Percentiles rank a stretch among this genome's conserved stretches.
phyloP scores from a whole-genome alignment of 2,329 filamentous ascomycete species.

The Clathrospora elynae region DNA sequence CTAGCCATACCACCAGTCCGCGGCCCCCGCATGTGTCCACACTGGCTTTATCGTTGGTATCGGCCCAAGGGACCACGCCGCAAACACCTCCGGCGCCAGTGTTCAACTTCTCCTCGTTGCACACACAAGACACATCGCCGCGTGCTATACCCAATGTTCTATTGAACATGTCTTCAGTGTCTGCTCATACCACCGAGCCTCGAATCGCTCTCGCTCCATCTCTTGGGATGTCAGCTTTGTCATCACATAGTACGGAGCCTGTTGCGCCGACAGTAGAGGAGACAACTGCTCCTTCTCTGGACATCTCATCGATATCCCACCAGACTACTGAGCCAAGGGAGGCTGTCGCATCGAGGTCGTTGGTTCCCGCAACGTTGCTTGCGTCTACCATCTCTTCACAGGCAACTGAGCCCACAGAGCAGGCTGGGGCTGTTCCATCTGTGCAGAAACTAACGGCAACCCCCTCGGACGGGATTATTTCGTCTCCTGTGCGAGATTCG shows the following conservation, averaged over 20 bases:
- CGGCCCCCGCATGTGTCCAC: constrained; percentile 19
- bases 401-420: constrained; percentile 29
- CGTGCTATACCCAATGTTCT: constrained; percentile 17
- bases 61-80: constrained; percentile 33
- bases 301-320: constrained; percentile 35
- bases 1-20: constrained; percentile 34
- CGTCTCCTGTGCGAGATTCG: not conserved
- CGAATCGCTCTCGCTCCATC: constrained; percentile 17
- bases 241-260: constrained; percentile 34
- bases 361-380: constrained; percentile 26
- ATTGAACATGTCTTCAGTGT: constrained; percentile 31
- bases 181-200: constrained; percentile 35
- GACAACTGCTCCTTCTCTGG: constrained; percentile 32
- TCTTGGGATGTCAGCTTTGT: constrained; percentile 28
- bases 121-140: constrained; percentile 31
- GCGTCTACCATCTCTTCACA: constrained; percentile 40
- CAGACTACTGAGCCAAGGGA: constrained; percentile 38
- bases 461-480: constrained; percentile 1
- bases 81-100: constrained; percentile 16
- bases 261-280: constrained; percentile 37
- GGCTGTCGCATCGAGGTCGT: constrained; percentile 19
- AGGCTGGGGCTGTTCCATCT: constrained; percentile 1
- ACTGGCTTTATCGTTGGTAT: constrained; percentile 25
- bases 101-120: constrained; percentile 27
- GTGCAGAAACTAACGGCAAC: constrained; percentile 3